Evolutionary conservation across 1,284 basidiomycete species (phyloP).

Genomic region (Trametes versicolor): DNA sequence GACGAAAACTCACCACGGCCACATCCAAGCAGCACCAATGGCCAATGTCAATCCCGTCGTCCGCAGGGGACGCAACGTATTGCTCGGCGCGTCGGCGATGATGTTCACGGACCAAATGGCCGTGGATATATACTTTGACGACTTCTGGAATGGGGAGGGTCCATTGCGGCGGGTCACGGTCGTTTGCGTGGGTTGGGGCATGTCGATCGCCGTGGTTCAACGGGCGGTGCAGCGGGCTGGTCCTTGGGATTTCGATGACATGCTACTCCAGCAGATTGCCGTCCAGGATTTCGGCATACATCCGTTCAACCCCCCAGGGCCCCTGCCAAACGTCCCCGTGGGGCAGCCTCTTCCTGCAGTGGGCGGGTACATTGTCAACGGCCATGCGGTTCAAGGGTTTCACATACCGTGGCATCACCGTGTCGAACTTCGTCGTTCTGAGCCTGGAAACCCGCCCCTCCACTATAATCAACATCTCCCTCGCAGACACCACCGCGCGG

Average conservation of each 20-base stretch:
- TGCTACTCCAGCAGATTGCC: neutral
- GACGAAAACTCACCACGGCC: too few species aligned
- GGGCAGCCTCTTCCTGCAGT: constrained; percentile 1
- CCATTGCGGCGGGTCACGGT: neutral
- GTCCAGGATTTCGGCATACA: constrained; percentile 3
- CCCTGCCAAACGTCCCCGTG: constrained; percentile 2
- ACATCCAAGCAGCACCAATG: too few species aligned
- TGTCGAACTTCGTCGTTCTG: neutral
- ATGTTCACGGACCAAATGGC: constrained; percentile 10
- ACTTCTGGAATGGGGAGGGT: constrained; percentile 6
- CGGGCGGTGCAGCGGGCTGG: constrained; percentile 1
- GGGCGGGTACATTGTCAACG: neutral
- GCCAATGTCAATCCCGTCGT: neutral
- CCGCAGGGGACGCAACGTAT: neutral
- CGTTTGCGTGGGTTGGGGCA: constrained; percentile 6
- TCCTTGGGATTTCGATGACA: neutral
- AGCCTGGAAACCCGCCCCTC: neutral
- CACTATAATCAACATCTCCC: neutral
- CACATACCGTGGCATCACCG: constrained; percentile 11
- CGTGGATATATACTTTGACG: constrained; percentile 8
- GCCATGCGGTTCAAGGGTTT: neutral
- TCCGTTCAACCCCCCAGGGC: constrained; percentile 3
- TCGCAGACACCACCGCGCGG: neutral
- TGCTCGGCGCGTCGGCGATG: constrained; percentile 8
- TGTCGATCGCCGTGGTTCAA: constrained; percentile 3